Evolutionary conservation across 1,139 yeast species (phyloP).

Genomic region (Yamadazyma sp.): DNA sequence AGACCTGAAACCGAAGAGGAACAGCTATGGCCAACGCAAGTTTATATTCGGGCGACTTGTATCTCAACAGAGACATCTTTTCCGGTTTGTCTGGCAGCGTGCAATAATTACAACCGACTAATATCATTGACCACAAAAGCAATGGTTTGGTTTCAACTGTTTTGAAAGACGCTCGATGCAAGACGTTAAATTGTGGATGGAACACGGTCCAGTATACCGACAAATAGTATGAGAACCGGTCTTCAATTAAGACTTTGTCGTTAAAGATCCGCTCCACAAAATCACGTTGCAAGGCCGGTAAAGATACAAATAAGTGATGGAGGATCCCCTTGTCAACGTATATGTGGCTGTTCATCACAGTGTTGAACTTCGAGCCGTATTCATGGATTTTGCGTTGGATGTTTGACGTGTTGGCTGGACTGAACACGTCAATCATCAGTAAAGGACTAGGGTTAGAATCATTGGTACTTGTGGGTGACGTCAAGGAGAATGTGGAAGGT

Average conservation of each 20-base stretch:
- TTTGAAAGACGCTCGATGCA: constrained; percentile 64
- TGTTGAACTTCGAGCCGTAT: constrained; percentile 21
- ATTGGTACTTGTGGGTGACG: constrained; percentile 37
- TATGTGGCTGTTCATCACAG: constrained; percentile 26
- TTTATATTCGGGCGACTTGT: constrained; percentile 30
- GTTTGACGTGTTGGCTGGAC: constrained; percentile 14
- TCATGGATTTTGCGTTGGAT: constrained; percentile 12
- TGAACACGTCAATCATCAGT: constrained; percentile 16
- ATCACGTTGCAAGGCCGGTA: constrained; percentile 18
- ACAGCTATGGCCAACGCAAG: constrained; percentile 48
- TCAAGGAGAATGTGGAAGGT: constrained; percentile 27
- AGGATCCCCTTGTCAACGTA: constrained; percentile 26
- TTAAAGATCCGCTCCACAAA: constrained; percentile 23
- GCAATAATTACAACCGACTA: constrained; percentile 51
- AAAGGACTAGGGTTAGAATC: constrained; percentile 33
- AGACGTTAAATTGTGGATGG: constrained; percentile 61
- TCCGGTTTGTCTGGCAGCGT: constrained; percentile 17
- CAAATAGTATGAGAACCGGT: constrained; percentile 33
- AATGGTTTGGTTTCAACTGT: constrained; percentile 55
- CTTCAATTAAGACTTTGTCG: constrained; percentile 23
- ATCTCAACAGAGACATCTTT: constrained; percentile 13
- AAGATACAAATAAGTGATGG: constrained; percentile 17
- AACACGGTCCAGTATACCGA: constrained; percentile 56
- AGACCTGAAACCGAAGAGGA: constrained; percentile 65
- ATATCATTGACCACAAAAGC: constrained; percentile 55